phyloP scores from a whole-genome alignment of 805 yeast species.

The Schwanniomyces occidentalis region DNA sequence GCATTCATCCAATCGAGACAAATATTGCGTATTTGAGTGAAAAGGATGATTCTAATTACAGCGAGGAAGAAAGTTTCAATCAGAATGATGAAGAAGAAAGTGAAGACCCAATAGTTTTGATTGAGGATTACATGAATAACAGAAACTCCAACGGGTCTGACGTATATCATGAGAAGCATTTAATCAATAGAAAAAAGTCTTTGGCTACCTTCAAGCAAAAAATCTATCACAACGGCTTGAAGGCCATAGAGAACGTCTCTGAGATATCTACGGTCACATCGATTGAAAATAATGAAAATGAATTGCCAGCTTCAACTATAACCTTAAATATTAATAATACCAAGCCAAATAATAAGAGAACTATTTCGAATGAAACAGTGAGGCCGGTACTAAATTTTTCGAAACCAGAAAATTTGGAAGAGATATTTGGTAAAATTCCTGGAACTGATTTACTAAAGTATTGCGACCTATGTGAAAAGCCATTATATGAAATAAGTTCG shows the following conservation, averaged over 20 bases:
- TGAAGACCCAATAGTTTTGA: constrained; percentile 46
- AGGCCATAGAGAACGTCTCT: no score
- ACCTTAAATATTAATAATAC: background rate
- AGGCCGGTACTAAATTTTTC: background rate
- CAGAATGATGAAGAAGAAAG: constrained; percentile 17
- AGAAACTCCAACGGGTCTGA: background rate
- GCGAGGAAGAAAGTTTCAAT: constrained; percentile 10
- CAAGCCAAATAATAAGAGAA: constrained; percentile 6
- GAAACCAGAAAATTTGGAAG: constrained; percentile 31
- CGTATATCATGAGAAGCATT: constrained; percentile 8
- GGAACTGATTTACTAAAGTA: constrained; percentile 42
- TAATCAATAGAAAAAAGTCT: constrained; percentile 29
- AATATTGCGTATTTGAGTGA: background rate
- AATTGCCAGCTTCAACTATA: no score
- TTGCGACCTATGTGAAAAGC: constrained; percentile 71
- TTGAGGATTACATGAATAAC: constrained; percentile 54
- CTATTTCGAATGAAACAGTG: constrained; percentile 9
- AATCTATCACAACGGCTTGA: no score
- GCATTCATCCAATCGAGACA: background rate
- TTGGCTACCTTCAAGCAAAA: constrained; percentile 39
- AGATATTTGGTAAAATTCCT: constrained; percentile 39
- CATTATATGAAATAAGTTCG: constrained; percentile 62
- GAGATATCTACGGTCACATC: constrained; percentile 5
- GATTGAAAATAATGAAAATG: no score
- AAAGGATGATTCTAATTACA: constrained; percentile 1